Conservation (phyloP, 2,329 filamentous ascomycete species). For the Daldinia sp. region DNA sequence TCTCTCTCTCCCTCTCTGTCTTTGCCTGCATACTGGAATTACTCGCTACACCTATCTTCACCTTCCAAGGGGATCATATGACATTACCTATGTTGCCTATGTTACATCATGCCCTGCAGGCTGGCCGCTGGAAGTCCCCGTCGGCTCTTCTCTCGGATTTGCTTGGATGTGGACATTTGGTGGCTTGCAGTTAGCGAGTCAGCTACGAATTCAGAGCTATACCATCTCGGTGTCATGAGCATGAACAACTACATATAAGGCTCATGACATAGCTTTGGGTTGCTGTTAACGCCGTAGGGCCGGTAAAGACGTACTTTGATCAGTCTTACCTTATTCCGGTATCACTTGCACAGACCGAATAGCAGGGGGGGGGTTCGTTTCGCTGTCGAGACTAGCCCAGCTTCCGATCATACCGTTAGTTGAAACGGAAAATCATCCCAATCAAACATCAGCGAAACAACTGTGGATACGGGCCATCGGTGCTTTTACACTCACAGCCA, state of each 20-base stretch:
- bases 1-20: background rate
- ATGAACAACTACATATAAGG: slow-evolving; percentile 5
- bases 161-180: slow-evolving; percentile 17
- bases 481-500: background rate
- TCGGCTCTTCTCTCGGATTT: slow-evolving; percentile 30
- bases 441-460: slow-evolving; percentile 38
- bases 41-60: slow-evolving; percentile 28
- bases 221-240: background rate
- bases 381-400: slow-evolving; percentile 28
- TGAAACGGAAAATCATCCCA: slow-evolving; percentile 36
- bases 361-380: slow-evolving; percentile 17
- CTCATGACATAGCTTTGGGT: slow-evolving; percentile 19
- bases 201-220: background rate
- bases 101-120: slow-evolving; percentile 1
- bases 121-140: slow-evolving; percentile 4
- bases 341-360: slow-evolving; percentile 26
- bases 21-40: slow-evolving; percentile 1
- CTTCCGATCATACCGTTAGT: slow-evolving; percentile 27
- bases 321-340: slow-evolving; percentile 7
- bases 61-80: slow-evolving; percentile 27
- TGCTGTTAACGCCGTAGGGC: slow-evolving; percentile 14
- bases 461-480: slow-evolving; percentile 6
- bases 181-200: slow-evolving; percentile 13
- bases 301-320: slow-evolving; percentile 23
- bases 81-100: slow-evolving; percentile 4